Evolutionary conservation across 2,329 filamentous ascomycete genomes (phyloP).

Genomic region (Colletotrichum sp.): DNA sequence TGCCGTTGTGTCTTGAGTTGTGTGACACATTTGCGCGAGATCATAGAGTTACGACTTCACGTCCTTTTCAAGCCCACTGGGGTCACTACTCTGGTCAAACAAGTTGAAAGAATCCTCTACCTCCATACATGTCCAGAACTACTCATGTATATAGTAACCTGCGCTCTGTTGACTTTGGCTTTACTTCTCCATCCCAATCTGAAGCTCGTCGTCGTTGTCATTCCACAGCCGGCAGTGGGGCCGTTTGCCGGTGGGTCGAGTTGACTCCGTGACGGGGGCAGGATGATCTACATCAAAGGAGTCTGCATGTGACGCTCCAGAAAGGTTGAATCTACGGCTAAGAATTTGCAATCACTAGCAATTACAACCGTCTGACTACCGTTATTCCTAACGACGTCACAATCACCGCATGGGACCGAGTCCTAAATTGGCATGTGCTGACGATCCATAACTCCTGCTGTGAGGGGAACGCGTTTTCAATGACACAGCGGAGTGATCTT

Average conservation of each 20-base stretch:
- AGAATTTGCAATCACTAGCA: neutral
- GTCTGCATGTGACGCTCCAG: neutral
- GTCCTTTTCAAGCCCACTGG: neutral
- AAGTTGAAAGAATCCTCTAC: rapidly evolving
- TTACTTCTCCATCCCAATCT: neutral
- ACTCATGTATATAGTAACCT: rapidly evolving
- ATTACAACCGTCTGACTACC: neutral
- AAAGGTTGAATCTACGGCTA: neutral
- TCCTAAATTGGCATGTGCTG: neutral
- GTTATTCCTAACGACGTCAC: neutral
- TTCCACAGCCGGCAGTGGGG: neutral
- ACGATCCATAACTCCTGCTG: neutral
- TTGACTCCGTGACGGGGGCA: rapidly evolving
- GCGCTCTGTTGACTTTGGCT: neutral
- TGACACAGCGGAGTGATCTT: rapidly evolving
- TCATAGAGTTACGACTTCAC: neutral
- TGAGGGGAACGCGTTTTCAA: rapidly evolving
- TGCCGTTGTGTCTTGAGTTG: neutral
- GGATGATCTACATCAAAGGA: neutral
- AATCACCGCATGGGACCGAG: neutral
- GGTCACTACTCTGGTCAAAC: neutral
- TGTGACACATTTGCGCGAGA: neutral
- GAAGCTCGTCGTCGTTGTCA: neutral
- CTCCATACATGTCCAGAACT: rapidly evolving
- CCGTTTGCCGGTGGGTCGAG: neutral